Conservation (phyloP, 78 protist species). For the Tieghemostelium lacteum region DNA sequence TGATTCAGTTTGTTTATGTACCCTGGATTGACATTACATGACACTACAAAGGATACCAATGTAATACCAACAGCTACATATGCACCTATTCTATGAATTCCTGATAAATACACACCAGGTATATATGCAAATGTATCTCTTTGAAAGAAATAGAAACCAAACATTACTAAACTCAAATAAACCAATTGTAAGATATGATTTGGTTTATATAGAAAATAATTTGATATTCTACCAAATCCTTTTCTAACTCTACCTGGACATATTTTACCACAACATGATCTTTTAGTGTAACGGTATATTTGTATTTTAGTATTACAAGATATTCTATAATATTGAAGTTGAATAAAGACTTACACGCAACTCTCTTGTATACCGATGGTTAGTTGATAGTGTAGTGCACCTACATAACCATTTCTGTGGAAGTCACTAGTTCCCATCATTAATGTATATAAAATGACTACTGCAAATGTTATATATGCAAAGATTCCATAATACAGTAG, state of each 20-base stretch:
- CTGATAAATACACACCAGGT: neutral
- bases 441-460: constrained; percentile 30
- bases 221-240: neutral
- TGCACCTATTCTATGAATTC: constrained; percentile 30
- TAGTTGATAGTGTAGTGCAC: constrained; percentile 2
- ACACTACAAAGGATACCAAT: constrained; percentile 19
- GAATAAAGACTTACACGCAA: constrained; percentile 15
- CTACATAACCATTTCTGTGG: constrained; percentile 66
- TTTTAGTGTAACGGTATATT: neutral
- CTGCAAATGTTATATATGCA: constrained; percentile 56
- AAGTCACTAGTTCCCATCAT: constrained; percentile 7
- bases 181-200: constrained; percentile 58
- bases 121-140: constrained; percentile 51
- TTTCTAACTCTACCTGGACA: constrained; percentile 33
- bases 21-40: constrained; percentile 38
- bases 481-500: too few relatives aligned
- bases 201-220: constrained; percentile 64
- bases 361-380: constrained; percentile 13
- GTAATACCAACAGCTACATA: constrained; percentile 21
- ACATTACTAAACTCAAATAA: constrained; percentile 25
- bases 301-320: neutral
- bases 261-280: neutral
- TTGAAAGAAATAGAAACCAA: constrained; percentile 52
- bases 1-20: constrained; percentile 7
- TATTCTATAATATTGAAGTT: neutral